Evolutionary conservation across 2,329 filamentous ascomycete genomes (phyloP).

Genomic region (Penicillium sp.): DNA sequence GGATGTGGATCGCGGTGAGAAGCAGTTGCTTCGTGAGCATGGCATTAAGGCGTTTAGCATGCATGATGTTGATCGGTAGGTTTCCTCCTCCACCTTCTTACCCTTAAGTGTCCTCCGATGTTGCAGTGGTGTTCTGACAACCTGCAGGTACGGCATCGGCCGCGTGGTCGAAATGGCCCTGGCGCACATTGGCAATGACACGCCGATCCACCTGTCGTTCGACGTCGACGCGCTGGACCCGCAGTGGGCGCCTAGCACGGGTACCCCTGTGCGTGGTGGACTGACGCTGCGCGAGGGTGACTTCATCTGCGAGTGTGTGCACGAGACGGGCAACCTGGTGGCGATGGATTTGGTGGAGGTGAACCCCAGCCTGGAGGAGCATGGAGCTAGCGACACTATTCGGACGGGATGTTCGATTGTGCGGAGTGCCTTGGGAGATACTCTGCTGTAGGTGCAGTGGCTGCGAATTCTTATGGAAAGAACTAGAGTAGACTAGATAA

Average conservation of each 20-base stretch:
- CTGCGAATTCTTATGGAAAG: too few species aligned
- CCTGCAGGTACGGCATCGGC: constrained; percentile 74
- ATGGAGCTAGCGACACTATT: constrained; percentile 74
- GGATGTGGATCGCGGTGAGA: constrained; percentile 89
- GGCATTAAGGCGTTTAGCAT: constrained; percentile 95
- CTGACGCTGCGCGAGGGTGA: constrained; percentile 90
- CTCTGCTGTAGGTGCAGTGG: constrained; percentile 62
- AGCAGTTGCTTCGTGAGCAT: constrained; percentile 77
- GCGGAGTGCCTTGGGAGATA: constrained; percentile 84
- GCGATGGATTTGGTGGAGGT: constrained; percentile 78
- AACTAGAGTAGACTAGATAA: too few species aligned
- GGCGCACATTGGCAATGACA: constrained; percentile 85
- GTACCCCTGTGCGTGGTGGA: constrained; percentile 86
- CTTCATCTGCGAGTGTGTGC: constrained; percentile 84
- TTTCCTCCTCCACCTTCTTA: too few species aligned
- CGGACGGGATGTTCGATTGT: constrained; percentile 84
- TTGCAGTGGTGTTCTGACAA: neutral
- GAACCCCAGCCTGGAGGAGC: constrained; percentile 61
- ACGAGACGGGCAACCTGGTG: constrained; percentile 67
- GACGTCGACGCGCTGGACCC: constrained; percentile 95
- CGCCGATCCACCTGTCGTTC: constrained; percentile 92
- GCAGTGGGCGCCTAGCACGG: constrained; percentile 90
- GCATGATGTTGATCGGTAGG: constrained; percentile 88
- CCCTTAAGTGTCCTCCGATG: neutral
- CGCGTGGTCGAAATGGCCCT: constrained; percentile 97